A percentile compares a stretch with the other conserved stretches of the same genome.
These are phyloP conservation scores for Penicillium brevicompactum DNA, from an alignment of 2,329 filamentous ascomycete species.

Conservation along the genomic window DNA sequence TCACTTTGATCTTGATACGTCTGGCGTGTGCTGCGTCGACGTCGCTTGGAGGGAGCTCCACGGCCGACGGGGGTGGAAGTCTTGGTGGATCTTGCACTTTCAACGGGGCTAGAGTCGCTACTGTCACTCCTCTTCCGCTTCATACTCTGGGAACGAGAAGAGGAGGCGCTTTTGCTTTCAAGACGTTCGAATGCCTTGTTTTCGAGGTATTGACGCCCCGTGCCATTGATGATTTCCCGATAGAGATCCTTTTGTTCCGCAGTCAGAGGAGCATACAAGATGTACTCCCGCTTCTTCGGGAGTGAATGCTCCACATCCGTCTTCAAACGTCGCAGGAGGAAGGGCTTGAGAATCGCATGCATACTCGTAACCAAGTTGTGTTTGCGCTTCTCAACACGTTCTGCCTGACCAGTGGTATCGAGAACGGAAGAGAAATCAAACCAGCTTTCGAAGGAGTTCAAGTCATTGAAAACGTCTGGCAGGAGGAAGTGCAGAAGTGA, in stretches of 20 bases:
- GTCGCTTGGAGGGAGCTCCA: slow-evolving; percentile 51
- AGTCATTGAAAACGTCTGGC: slow-evolving; percentile 88
- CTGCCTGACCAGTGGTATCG: slow-evolving; percentile 75
- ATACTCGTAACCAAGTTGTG: slow-evolving; percentile 82
- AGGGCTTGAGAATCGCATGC: slow-evolving; percentile 88
- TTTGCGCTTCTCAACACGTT: slow-evolving; percentile 77
- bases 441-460: slow-evolving; percentile 92
- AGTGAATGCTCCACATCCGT: slow-evolving; percentile 87
- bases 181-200: slow-evolving; percentile 54
- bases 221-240: slow-evolving; percentile 79
- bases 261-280: slow-evolving; percentile 90
- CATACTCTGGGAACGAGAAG: slow-evolving; percentile 47
- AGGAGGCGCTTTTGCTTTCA: slow-evolving; percentile 37
- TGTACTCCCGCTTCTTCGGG: slow-evolving; percentile 96
- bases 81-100: slow-evolving; percentile 74
- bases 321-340: slow-evolving; percentile 85
- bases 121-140: slow-evolving; percentile 60
- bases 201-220: slow-evolving; percentile 55
- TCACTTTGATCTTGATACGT: slow-evolving; percentile 75
- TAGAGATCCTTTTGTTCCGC: slow-evolving; percentile 90
- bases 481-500: slow-evolving; percentile 91
- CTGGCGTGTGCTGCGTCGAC: slow-evolving; percentile 52
- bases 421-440: slow-evolving; percentile 95
- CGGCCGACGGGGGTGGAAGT: slow-evolving; percentile 69
- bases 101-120: slow-evolving; percentile 56